phyloP scores from a whole-genome alignment of 148 eudicot species.

The Spergularia bocconei region DNA sequence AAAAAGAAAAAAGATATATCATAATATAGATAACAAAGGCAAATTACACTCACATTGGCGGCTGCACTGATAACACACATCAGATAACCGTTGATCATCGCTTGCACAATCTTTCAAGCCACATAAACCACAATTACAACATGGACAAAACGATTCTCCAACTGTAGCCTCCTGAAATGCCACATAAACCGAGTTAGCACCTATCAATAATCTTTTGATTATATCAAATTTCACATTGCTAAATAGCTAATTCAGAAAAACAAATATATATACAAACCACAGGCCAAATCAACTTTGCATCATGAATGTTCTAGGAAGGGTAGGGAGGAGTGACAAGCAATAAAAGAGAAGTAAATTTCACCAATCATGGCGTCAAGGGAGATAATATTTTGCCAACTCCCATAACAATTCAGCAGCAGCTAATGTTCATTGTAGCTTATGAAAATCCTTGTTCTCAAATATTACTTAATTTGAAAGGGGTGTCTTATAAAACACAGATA shows the following conservation, averaged over 20 bases:
- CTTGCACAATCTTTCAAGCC: constrained; percentile 29
- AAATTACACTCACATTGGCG: constrained; percentile 35
- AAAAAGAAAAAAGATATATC: constrained; percentile 1
- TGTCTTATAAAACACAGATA: not conserved
- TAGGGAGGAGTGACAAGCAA: not conserved
- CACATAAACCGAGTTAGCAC: constrained; percentile 8
- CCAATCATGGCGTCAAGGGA: not conserved
- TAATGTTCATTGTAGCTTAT: not conserved
- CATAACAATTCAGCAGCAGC: not conserved
- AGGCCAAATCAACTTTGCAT: not conserved
- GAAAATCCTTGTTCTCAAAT: constrained; percentile 4
- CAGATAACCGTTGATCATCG: constrained; percentile 26
- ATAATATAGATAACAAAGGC: constrained; percentile 2
- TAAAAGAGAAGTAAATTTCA: not conserved
- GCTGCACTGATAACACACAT: constrained; percentile 46
- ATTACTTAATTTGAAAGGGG: not conserved
- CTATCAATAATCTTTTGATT: not conserved
- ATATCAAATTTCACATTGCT: not conserved
- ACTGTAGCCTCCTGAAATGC: constrained; percentile 37
- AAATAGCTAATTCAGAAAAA: not conserved
- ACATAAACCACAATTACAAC: constrained; percentile 49
- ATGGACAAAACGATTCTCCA: constrained; percentile 40
- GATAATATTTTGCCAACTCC: not conserved
- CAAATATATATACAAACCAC: not conserved
- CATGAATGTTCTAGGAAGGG: not conserved